phyloP scores from a whole-genome alignment of 2,329 filamentous ascomycete species.

The Beauveria varroae region DNA sequence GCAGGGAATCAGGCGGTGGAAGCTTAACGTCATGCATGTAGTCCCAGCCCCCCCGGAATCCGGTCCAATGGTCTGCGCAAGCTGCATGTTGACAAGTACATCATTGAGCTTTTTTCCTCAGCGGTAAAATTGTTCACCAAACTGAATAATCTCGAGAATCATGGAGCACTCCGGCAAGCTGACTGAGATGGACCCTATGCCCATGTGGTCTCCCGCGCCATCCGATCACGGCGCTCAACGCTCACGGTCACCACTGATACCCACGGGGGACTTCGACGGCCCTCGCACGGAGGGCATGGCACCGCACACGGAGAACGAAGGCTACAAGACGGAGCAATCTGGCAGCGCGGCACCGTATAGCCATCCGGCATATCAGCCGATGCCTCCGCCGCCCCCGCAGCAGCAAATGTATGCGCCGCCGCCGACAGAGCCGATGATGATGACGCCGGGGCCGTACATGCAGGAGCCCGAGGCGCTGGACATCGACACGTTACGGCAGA shows the following conservation, averaged over 20 bases:
- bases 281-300: slow-evolving; percentile 10
- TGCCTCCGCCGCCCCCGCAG: slow-evolving; percentile 25
- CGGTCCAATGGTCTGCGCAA: neutral
- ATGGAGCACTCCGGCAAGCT: neutral
- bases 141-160: neutral
- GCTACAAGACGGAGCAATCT: slow-evolving; percentile 17
- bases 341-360: slow-evolving; percentile 14
- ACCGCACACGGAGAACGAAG: slow-evolving; percentile 16
- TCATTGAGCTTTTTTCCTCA: neutral
- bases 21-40: slow-evolving; percentile 5
- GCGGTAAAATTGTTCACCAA: neutral
- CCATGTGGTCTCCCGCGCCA: slow-evolving; percentile 1
- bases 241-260: neutral
- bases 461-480: slow-evolving; percentile 16
- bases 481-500: slow-evolving; percentile 25
- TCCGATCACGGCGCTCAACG: slow-evolving; percentile 1
- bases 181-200: slow-evolving; percentile 4
- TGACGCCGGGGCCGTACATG: neutral
- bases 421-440: neutral
- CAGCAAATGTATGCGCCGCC: slow-evolving; percentile 14
- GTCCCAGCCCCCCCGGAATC: neutral
- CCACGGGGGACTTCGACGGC: neutral
- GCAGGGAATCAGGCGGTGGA: neutral
- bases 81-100: neutral
- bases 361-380: slow-evolving; percentile 9